phyloP scores from a whole-genome alignment of 139 green algal genomes.

The Nannochloris sp. region DNA sequence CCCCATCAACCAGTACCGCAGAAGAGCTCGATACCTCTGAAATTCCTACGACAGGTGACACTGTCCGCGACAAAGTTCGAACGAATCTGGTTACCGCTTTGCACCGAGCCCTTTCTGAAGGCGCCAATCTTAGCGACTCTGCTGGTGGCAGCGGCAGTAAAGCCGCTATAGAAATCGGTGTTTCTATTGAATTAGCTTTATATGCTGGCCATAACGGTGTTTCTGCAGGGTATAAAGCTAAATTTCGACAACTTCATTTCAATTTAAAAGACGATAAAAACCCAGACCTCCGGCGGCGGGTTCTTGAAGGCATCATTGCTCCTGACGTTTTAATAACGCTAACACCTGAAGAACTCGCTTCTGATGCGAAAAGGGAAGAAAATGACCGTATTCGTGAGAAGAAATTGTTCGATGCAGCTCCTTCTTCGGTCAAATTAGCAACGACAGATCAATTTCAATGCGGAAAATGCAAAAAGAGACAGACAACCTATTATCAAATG shows the following conservation, averaged over 20 bases:
- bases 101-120: slow-evolving; percentile 9
- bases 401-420: slow-evolving; percentile 62
- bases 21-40: not conserved
- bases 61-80: slow-evolving; percentile 48
- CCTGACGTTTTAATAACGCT: slow-evolving; percentile 60
- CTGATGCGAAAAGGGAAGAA: slow-evolving; percentile 55
- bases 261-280: slow-evolving; percentile 94
- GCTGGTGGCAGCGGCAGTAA: not conserved
- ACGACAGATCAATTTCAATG: slow-evolving; percentile 92
- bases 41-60: slow-evolving; percentile 35
- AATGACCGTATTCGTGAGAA: slow-evolving; percentile 81
- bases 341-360: slow-evolving; percentile 85
- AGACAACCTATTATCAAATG: slow-evolving; percentile 77
- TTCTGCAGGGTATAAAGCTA: slow-evolving; percentile 82
- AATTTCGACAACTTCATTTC: slow-evolving; percentile 84
- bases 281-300: slow-evolving; percentile 56
- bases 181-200: slow-evolving; percentile 23
- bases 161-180: not conserved
- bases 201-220: slow-evolving; percentile 32
- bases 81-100: slow-evolving; percentile 41
- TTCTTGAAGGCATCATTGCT: slow-evolving; percentile 36
- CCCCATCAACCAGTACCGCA: not conserved
- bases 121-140: not conserved
- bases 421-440: slow-evolving; percentile 30
- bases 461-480: slow-evolving; percentile 85